These are phyloP conservation scores for Lobulomyces angularis DNA, from an alignment of 192 early-diverging fungal genomes.

Conservation along the genomic window DNA sequence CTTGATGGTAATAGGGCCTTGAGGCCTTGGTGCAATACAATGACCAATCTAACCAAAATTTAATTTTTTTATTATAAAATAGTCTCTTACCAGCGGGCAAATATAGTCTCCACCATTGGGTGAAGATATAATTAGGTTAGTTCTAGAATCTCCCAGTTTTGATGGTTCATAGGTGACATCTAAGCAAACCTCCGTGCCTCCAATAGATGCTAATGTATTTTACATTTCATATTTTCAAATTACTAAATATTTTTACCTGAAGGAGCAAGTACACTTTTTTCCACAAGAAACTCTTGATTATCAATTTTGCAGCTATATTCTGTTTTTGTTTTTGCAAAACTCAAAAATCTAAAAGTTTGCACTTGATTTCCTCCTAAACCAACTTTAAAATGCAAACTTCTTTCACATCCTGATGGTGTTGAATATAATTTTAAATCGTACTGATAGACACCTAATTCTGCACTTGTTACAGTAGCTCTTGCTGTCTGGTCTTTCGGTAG, in stretches of 20 bases:
- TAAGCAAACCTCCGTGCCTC: slow-evolving; percentile 35
- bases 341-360: slow-evolving; percentile 43
- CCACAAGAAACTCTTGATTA: slow-evolving; percentile 36
- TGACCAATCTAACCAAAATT: no score
- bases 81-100: slow-evolving; percentile 41
- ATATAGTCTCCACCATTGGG: slow-evolving; percentile 43
- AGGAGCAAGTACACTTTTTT: slow-evolving; percentile 37
- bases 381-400: slow-evolving; percentile 46
- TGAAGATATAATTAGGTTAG: slow-evolving; percentile 34
- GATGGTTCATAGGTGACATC: slow-evolving; percentile 51
- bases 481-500: slow-evolving; percentile 32
- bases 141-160: slow-evolving; percentile 38
- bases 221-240: not conserved
- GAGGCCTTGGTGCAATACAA: slow-evolving; percentile 37
- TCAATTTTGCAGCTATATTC: slow-evolving; percentile 42
- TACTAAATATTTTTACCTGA: slow-evolving; percentile 22
- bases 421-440: slow-evolving; percentile 40
- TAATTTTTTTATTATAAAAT: no score
- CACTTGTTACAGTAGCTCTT: slow-evolving; percentile 21
- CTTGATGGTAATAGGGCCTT: slow-evolving; percentile 46
- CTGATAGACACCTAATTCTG: slow-evolving; percentile 37
- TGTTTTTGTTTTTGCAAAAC: slow-evolving; percentile 39
- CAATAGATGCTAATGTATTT: slow-evolving; percentile 15
- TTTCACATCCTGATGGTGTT: slow-evolving; percentile 23
- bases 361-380: slow-evolving; percentile 34